Evolutionary conservation across 2,329 filamentous ascomycete species (phyloP).

Genomic region (Lecanicillium sp.): DNA sequence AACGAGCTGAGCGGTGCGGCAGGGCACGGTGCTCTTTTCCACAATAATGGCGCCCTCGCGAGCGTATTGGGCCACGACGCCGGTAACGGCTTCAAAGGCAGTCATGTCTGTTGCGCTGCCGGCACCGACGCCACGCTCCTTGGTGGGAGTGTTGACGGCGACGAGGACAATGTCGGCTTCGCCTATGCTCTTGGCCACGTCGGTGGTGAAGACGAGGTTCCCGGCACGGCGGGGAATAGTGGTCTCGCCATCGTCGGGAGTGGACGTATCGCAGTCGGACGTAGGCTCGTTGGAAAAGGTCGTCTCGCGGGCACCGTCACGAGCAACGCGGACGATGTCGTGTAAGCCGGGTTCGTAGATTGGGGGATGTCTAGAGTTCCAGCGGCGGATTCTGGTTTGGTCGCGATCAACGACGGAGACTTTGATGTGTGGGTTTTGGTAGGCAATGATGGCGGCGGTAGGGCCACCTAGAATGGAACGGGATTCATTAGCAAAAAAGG

Average conservation of each 20-base stretch:
- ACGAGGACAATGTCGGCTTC: conserved; percentile 68
- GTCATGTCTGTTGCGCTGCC: conserved; percentile 66
- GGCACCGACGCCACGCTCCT: conserved; percentile 59
- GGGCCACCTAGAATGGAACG: conserved; percentile 50
- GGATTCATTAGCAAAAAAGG: no score
- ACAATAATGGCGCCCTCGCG: conserved; percentile 64
- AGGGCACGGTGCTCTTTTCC: conserved; percentile 76
- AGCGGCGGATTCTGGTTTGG: conserved; percentile 54
- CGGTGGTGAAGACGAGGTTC: conserved; percentile 68
- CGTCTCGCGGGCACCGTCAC: conserved; percentile 45
- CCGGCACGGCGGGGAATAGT: conserved; percentile 37
- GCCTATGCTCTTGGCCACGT: conserved; percentile 51
- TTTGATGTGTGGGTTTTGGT: conserved; percentile 60
- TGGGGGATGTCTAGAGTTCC: conserved; percentile 66
- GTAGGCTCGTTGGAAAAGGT: conserved; percentile 29
- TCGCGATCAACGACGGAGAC: conserved; percentile 72
- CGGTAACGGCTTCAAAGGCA: conserved; percentile 60
- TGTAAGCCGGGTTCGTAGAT: conserved; percentile 68
- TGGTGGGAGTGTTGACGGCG: conserved; percentile 73
- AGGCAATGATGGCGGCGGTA: conserved; percentile 66
- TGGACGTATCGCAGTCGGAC: conserved; percentile 21
- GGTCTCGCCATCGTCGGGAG: conserved; percentile 22
- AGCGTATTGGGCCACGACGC: conserved; percentile 58
- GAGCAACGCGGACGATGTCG: conserved; percentile 57
- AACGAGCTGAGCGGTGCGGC: conserved; percentile 62